A percentile compares a stretch with the other conserved stretches of the same genome.
Conservation (phyloP, 1,139 yeast genomes). For the Geotrichum cucujoidarum region DNA sequence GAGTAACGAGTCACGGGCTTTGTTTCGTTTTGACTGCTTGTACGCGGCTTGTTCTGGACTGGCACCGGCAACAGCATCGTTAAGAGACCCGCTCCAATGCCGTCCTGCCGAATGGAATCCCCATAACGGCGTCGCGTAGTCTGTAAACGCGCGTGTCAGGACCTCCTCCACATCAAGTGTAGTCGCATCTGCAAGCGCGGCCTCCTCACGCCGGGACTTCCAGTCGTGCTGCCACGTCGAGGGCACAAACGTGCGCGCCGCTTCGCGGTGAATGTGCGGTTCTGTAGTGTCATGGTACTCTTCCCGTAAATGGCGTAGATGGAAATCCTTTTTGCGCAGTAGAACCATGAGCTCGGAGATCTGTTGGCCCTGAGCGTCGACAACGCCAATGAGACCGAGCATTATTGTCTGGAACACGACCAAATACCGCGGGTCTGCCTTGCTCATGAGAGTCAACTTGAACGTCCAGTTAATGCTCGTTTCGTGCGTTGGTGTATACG, state of each 20-base stretch:
- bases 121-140: neutral
- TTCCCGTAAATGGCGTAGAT: conserved; percentile 11
- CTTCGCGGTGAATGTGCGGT: conserved; percentile 12
- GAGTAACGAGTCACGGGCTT: neutral
- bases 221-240: conserved; percentile 1
- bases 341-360: conserved; percentile 8
- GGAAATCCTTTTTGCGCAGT: conserved; percentile 14
- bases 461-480: conserved; percentile 7
- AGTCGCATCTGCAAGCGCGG: neutral
- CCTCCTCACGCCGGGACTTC: neutral
- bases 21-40: neutral
- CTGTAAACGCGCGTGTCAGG: neutral
- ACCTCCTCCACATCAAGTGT: neutral
- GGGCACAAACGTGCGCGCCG: conserved; percentile 4
- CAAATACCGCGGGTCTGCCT: neutral
- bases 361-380: conserved; percentile 13
- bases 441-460: neutral
- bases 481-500: neutral
- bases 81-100: conserved; percentile 1
- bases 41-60: too few relatives aligned
- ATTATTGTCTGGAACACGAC: conserved; percentile 11
- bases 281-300: neutral
- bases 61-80: neutral
- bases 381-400: conserved; percentile 13
- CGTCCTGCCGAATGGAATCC: conserved; percentile 7